Conservation (phyloP, 2,329 filamentous ascomycete genomes). For the Nemania sp. region DNA sequence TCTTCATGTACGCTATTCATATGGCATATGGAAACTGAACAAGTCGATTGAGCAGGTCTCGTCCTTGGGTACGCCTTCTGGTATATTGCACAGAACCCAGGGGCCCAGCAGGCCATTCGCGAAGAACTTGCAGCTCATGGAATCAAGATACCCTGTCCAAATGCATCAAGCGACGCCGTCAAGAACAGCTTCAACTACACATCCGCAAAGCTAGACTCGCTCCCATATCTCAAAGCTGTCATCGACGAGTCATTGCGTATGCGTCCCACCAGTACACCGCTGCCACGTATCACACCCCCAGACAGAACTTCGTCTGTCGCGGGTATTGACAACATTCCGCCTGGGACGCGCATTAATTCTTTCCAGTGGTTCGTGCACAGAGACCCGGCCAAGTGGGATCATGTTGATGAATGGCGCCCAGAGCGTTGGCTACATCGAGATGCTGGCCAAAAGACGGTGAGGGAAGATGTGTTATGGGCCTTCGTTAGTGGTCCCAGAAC, state of each 20-base stretch:
- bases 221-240: constrained; percentile 12
- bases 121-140: no score
- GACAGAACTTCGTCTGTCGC: neutral
- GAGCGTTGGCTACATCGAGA: constrained; percentile 11
- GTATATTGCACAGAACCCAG: no score
- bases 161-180: no score
- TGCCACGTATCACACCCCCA: constrained; percentile 14
- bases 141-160: neutral
- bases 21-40: no score
- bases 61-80: no score
- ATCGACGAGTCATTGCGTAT: constrained; percentile 16
- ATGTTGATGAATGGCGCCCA: constrained; percentile 7
- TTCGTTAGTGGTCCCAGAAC: constrained; percentile 12
- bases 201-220: neutral
- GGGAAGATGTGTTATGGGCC: neutral
- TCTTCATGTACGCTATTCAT: no score
- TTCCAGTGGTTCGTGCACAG: constrained; percentile 24
- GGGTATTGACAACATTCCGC: constrained; percentile 9
- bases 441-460: neutral
- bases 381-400: constrained; percentile 11
- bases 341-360: constrained; percentile 7
- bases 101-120: no score
- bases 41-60: no score
- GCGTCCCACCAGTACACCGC: constrained; percentile 18
- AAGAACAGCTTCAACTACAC: neutral